phyloP scores from a whole-genome alignment of 768 basidiomycete species.

The Amanita muscaria region DNA sequence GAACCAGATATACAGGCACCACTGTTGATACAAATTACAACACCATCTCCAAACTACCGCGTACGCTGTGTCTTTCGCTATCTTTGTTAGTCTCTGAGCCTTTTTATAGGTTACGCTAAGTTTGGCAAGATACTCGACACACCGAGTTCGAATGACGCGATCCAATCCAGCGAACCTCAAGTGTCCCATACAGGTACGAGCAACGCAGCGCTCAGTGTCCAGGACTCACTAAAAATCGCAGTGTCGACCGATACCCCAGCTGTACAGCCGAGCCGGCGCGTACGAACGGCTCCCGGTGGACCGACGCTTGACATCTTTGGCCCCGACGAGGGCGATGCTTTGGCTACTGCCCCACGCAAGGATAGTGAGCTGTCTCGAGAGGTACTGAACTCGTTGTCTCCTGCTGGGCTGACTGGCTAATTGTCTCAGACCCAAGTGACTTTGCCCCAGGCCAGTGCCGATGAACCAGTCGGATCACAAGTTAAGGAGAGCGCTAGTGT shows the following conservation, averaged over 20 bases:
- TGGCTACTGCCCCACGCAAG: conserved; percentile 46
- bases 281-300: conserved; percentile 46
- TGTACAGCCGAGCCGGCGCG: conserved; percentile 50
- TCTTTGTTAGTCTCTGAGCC: not conserved
- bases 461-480: no score
- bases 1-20: conserved; percentile 54
- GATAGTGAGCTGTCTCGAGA: conserved; percentile 6
- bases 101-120: conserved; percentile 52
- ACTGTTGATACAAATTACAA: conserved; percentile 71
- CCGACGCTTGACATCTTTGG: conserved; percentile 44
- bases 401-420: not conserved
- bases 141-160: conserved; percentile 10
- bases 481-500: not conserved
- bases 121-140: conserved; percentile 48
- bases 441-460: no score
- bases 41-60: conserved; percentile 69
- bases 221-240: no score
- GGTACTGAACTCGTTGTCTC: not conserved
- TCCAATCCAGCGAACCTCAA: conserved; percentile 5
- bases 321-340: conserved; percentile 38
- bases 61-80: conserved; percentile 34
- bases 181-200: not conserved
- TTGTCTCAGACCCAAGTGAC: not conserved
- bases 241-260: conserved; percentile 21
- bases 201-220: not conserved